Conservation (phyloP, 1,284 basidiomycete species). For the Trichosporon inkin region DNA sequence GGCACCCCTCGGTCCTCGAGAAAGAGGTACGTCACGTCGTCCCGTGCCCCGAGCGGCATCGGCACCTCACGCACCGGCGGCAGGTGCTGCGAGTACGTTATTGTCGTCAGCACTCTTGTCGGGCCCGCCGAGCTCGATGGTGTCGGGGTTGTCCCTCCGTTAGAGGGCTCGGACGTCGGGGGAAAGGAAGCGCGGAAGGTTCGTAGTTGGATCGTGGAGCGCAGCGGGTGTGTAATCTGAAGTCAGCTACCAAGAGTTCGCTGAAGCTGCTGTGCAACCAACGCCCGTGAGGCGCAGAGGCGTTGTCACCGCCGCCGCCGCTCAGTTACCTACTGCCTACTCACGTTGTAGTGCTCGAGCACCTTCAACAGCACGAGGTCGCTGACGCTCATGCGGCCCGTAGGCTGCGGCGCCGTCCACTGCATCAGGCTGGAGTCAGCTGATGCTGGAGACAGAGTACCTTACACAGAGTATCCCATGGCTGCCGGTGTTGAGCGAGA, state of each 20-base stretch:
- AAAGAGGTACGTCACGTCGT: constrained; percentile 40
- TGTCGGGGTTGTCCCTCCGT: constrained; percentile 3
- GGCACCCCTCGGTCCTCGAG: constrained; percentile 34
- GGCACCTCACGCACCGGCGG: constrained; percentile 20
- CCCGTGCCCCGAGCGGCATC: constrained; percentile 21
- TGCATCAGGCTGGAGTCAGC: constrained; percentile 38
- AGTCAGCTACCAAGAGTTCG: too few species aligned
- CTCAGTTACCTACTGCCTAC: constrained; percentile 12
- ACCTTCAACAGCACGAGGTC: constrained; percentile 40
- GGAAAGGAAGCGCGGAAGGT: constrained; percentile 38
- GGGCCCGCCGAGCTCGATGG: constrained; percentile 10
- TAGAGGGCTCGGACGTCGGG: not conserved
- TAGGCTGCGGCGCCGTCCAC: constrained; percentile 35
- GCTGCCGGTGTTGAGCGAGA: not conserved
- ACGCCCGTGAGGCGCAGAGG: too few species aligned
- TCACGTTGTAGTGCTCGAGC: constrained; percentile 41
- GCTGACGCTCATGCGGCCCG: constrained; percentile 26
- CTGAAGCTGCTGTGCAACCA: too few species aligned
- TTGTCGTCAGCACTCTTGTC: constrained; percentile 33
- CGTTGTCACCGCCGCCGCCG: too few species aligned
- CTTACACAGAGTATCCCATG: constrained; percentile 41
- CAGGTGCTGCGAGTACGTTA: constrained; percentile 29
- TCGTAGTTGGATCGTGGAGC: constrained; percentile 36
- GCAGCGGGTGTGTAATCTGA: constrained; percentile 35
- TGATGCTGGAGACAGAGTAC: not conserved